Conservation (phyloP, 176 grass and related monocot species). For the Zizania latifolia region DNA sequence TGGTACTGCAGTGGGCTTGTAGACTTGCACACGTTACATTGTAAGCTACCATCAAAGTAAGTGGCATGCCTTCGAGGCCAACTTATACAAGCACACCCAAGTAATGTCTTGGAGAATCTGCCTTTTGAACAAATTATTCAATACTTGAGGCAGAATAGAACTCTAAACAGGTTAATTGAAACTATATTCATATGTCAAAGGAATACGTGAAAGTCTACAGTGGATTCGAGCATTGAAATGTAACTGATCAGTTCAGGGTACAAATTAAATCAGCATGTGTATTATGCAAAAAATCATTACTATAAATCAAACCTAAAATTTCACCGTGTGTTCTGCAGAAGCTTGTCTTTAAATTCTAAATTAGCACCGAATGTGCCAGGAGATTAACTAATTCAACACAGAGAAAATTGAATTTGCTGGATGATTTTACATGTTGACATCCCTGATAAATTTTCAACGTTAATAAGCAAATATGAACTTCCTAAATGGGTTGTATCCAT, state of each 20-base stretch:
- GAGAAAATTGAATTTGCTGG: neutral
- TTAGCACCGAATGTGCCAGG: neutral
- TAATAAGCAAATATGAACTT: neutral
- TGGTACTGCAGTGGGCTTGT: neutral
- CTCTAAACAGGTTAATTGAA: neutral
- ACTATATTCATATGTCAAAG: neutral
- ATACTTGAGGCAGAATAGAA: neutral
- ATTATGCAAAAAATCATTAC: neutral
- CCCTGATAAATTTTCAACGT: neutral
- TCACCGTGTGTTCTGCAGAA: neutral
- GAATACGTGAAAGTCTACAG: neutral
- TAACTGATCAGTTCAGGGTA: neutral
- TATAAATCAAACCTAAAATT: neutral
- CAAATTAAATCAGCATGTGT: neutral
- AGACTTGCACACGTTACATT: constrained; percentile 2
- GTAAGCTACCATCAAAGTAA: neutral
- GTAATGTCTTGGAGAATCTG: neutral
- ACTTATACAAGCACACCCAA: neutral
- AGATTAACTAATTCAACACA: neutral
- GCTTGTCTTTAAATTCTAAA: neutral
- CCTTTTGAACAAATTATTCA: neutral
- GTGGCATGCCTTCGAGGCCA: neutral
- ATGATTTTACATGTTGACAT: neutral
- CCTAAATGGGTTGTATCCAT: neutral
- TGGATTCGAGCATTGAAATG: neutral